phyloP scores from a whole-genome alignment of 305 asterid species.

The Galium porrigens region DNA sequence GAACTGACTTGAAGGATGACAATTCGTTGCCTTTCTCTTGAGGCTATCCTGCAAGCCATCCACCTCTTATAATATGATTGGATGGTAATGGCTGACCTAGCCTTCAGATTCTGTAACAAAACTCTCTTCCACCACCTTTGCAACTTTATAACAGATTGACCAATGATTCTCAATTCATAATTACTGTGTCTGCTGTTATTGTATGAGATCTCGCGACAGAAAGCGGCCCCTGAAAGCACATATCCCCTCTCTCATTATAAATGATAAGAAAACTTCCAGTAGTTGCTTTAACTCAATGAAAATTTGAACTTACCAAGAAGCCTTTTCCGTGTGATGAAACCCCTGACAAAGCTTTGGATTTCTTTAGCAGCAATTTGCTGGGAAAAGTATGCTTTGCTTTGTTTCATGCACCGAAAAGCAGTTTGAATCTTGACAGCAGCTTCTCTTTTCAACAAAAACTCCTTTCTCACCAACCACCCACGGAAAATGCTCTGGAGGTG shows the following conservation, averaged over 20 bases:
- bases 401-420: slow-evolving; percentile 40
- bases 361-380: slow-evolving; percentile 41
- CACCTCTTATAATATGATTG: slow-evolving; percentile 65
- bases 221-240: slow-evolving; percentile 35
- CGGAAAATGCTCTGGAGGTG: slow-evolving; percentile 31
- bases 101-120: slow-evolving; percentile 24
- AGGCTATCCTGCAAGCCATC: slow-evolving; percentile 36
- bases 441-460: slow-evolving; percentile 33
- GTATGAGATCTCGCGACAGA: slow-evolving; percentile 22
- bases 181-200: slow-evolving; percentile 20
- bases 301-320: slow-evolving; percentile 34
- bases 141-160: slow-evolving; percentile 47
- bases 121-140: slow-evolving; percentile 76
- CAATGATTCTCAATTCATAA: slow-evolving; percentile 32
- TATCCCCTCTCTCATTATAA: slow-evolving; percentile 7
- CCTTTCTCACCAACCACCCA: slow-evolving; percentile 36
- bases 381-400: slow-evolving; percentile 26
- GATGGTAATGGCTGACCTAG: slow-evolving; percentile 43
- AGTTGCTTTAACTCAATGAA: neutral
- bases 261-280: slow-evolving; percentile 9
- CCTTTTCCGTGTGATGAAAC: slow-evolving; percentile 53
- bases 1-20: slow-evolving; percentile 62
- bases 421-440: slow-evolving; percentile 53
- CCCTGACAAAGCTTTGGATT: slow-evolving; percentile 61
- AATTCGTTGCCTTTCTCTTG: slow-evolving; percentile 33